phyloP scores from a whole-genome alignment of 1,139 yeast genomes.

The Suhomyces bribrorum region DNA sequence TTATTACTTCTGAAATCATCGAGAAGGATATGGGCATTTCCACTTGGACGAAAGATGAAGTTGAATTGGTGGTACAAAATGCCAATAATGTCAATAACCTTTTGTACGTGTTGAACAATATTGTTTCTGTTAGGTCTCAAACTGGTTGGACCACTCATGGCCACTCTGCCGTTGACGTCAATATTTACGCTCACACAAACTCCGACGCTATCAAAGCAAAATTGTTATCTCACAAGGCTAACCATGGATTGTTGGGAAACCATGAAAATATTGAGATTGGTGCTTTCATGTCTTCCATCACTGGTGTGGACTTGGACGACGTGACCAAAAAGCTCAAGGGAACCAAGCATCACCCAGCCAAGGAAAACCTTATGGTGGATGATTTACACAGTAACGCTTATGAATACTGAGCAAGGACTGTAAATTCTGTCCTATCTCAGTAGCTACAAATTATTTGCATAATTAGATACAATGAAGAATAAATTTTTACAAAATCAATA shows the following conservation, averaged over 20 bases:
- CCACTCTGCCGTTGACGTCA: slow-evolving; percentile 32
- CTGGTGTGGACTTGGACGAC: slow-evolving; percentile 53
- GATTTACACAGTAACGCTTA: slow-evolving; percentile 1
- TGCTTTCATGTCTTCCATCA: slow-evolving; percentile 57
- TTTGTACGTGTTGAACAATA: slow-evolving; percentile 31
- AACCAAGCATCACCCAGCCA: slow-evolving; percentile 43
- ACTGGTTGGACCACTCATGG: slow-evolving; percentile 34
- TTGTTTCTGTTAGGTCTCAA: slow-evolving; percentile 27
- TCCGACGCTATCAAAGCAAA: slow-evolving; percentile 40
- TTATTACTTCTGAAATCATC: slow-evolving; percentile 17
- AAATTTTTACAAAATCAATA: background rate
- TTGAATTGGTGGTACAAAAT: slow-evolving; percentile 15
- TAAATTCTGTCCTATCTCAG: no score
- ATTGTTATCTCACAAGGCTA: slow-evolving; percentile 31
- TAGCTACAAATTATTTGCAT: no score
- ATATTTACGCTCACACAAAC: slow-evolving; percentile 30
- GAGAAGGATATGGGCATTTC: slow-evolving; percentile 24
- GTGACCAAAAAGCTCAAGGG: slow-evolving; percentile 52
- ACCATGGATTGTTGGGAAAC: slow-evolving; percentile 63
- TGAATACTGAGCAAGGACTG: background rate
- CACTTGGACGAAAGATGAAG: slow-evolving; percentile 19
- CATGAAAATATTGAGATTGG: slow-evolving; percentile 88
- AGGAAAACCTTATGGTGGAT: slow-evolving; percentile 2
- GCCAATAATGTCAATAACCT: slow-evolving; percentile 17
- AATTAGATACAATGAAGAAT: no score